Base-by-base conservation (phyloP, 805 yeast species). In the Scheffersomyces ergatensis region DNA sequence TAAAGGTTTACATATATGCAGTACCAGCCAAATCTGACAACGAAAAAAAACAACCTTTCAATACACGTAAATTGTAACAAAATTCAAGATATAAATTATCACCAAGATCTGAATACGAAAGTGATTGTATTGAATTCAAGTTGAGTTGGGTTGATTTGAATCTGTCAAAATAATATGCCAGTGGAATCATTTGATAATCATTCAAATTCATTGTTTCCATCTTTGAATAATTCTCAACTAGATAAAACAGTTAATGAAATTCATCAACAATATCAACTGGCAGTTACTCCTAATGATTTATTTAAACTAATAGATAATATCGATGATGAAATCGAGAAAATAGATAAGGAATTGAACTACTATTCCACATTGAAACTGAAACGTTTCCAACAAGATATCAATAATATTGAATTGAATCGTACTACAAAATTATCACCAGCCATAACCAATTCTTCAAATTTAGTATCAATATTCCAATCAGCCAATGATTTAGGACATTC, bases 401-500 rank as follows among this genome's bases (percentile, higher is more conserved):
- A 70, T n/a, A 66, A 70, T 21, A 57, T 82, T 34, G 92, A 85
- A 50, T 62, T 83, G 38, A 63, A 73, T 15, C 62, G 88, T 43
- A 79, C 86, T 2, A 80, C 86, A 4, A 82, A 79, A 50, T 63
- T 85, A n/a, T 75, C 89, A 0, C 68, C 80, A 0, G 74, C 87
- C 2, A 65, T 83, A 40, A 61, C 74, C 18, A 69, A 70, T 32
- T 83, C 90, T 11, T 76, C 79, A 37, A 70, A 76, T 2, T 63
- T 86, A 42, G 71, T 77, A 23, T 62, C 70, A 24, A 68, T 78
- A 19, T 71, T 87, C 37, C 64, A 80, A 5, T 67, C 74, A 32
- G 84, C 95, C 0, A 80, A 85, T 37, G 74, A 74, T 35, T 65
- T 82, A 40, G 90, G 96, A 5, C 67, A 74, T 29, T 68, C 76